A percentile compares a stretch with the other conserved stretches of the same genome.
Conservation (phyloP, 768 basidiomycete species). For the Mycena kentingensis region DNA sequence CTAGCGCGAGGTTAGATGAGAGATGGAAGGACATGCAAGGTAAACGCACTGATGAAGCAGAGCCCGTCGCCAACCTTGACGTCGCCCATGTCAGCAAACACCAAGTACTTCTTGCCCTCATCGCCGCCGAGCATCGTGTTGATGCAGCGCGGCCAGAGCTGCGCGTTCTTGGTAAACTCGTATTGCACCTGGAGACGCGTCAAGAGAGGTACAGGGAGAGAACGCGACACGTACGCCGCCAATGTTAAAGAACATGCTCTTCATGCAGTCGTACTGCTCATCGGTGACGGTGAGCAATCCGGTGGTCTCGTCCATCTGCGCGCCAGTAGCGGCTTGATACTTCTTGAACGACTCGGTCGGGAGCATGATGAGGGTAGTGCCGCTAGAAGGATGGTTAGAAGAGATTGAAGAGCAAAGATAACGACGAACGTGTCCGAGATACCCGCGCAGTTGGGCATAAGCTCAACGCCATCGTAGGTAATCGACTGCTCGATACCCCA, state of each 20-base stretch:
- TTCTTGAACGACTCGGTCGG: constrained; percentile 30
- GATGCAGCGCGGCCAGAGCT: constrained; percentile 65
- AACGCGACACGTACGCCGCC: constrained; percentile 35
- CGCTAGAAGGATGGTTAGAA: neutral
- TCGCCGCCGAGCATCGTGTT: constrained; percentile 59
- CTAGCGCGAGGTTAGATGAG: constrained; percentile 28
- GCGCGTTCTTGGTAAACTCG: constrained; percentile 62
- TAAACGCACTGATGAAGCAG: constrained; percentile 67
- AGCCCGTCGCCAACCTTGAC: constrained; percentile 51
- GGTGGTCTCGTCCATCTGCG: constrained; percentile 40
- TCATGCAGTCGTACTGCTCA: constrained; percentile 47
- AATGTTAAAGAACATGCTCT: constrained; percentile 56
- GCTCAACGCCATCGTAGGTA: constrained; percentile 34
- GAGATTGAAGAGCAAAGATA: neutral
- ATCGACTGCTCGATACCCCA: constrained; percentile 50
- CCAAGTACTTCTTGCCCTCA: constrained; percentile 50
- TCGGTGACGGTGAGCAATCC: constrained; percentile 57
- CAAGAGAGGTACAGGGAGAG: neutral
- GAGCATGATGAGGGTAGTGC: constrained; percentile 40
- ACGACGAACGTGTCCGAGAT: constrained; percentile 41
- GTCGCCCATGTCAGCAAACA: constrained; percentile 52
- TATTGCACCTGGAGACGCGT: constrained; percentile 41
- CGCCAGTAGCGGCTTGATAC: constrained; percentile 38
- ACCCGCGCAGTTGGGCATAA: constrained; percentile 37
- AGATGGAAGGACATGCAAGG: neutral